Base-by-base conservation (phyloP, 2,329 filamentous ascomycete species). In the Juglanconis oblonga region DNA sequence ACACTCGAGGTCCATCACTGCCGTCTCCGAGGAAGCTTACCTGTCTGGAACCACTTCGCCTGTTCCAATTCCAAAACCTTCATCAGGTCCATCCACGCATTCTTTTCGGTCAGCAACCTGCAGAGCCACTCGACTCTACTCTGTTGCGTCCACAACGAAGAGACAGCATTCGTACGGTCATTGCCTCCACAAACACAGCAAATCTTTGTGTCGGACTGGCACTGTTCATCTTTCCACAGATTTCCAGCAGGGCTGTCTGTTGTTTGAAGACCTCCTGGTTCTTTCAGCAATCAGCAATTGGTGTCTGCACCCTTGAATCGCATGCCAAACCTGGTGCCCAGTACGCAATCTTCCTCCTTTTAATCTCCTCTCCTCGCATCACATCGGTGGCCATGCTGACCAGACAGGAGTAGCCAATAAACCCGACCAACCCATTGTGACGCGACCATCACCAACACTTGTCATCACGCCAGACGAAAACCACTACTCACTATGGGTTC, bases 401-500 rank as follows among this genome's bases (percentile, higher is more conserved):
- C 7, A 24, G 9, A 17, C n/a, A 24, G n/a, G 24, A 4, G n/a
- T 24, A 29, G 5, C 4, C 33, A 29, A n/a, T 47, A 6, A 9
- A 17, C 36, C 36, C 36, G 36, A 42, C 10, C 38, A 42, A 14
- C n/a, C 11, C 38, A 7, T 13, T 42, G 10, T 13, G 38, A 42
- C 38, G 38, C 38, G 38, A 42, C 11, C 11, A 5, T 42, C 38
- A 10, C 38, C 38, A 13, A 13, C 5, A 9, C 38, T 14, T 42
- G 2, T 13, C 38, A 13, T 42, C 38, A 13, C 3, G 38, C 4
- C 4, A 42, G 38, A 42, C 38, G 10, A 4, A 4, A 5, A 17
- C 6, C 24, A 48, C 17, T 33, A 40, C 7, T 24, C 52, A 36
- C 7, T 10, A 62, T 59, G 56, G 60, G 52, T 11, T 55, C 53